Base-by-base conservation (phyloP, 2,329 filamentous ascomycete genomes). In the Trichoderma breve region DNA sequence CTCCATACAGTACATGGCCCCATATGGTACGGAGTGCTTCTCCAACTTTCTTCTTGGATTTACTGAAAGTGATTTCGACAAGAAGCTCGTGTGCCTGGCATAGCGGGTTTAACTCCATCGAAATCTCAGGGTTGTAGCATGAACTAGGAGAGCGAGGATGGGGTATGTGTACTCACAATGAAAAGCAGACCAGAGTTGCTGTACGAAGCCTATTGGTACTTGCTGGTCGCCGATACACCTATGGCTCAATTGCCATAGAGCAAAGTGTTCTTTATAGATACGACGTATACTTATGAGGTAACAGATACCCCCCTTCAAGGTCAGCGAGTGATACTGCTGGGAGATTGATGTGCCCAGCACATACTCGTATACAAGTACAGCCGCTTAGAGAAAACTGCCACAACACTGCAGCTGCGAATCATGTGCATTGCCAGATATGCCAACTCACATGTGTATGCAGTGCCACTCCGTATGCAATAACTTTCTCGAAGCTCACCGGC, bases 401-500 rank as follows among this genome's bases (percentile, higher is more conserved):
- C 28, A 43, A 47, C 65, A 60, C 34, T 15, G 53, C 36, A 32
- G 53, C 18, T 8, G 12, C 24, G 26, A 26, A 68, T 58, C 65
- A 53, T 65, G 62, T 65, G 62, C 55, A 58, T 47, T 12, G 53
- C 57, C 55, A 21, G 12, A 47, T 24, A 43, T 68, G 65, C 65
- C 65, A 68, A 24, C 53, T 68, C 36, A 60, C 65, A 39, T 32
- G 9, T 32, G 53, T 55, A 4, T n/a, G 18, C 8, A 39, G 32
- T 30, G 36, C 28, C 32, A 28, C 53, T 30, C 34, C 32, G 32
- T 34, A 30, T 68, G 65, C 53, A 60, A 39, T 39, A 30, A 15
- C 34, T 32, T 68, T 68, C 65, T 68, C 34, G 65, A 68, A 68
- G 65, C 65, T 68, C 53, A 47, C 65, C 65, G 36, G 24, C 65